phyloP scores from a whole-genome alignment of 2,329 filamentous ascomycete genomes.

The Sporothrix dimorphospora region DNA sequence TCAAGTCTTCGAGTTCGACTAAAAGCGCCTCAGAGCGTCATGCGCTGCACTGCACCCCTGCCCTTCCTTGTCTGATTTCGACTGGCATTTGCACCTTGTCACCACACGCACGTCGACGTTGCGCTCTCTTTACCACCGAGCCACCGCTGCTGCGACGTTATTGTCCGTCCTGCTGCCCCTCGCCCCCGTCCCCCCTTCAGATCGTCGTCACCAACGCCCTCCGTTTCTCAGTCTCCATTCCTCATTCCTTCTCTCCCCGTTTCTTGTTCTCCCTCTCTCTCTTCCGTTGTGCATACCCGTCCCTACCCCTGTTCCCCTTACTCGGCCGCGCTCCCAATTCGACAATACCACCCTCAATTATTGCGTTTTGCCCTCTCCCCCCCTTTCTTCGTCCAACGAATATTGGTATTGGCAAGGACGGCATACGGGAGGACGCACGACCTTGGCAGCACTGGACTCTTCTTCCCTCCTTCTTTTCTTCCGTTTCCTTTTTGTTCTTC shows the following conservation, averaged over 20 bases:
- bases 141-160: neutral
- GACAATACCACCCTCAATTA: conserved; percentile 20
- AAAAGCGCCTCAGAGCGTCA: conserved; percentile 9
- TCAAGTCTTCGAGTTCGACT: neutral
- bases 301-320: conserved; percentile 11
- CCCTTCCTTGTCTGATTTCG: neutral
- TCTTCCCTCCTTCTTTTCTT: neutral
- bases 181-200: neutral
- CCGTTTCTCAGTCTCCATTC: neutral
- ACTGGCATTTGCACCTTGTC: conserved; percentile 18
- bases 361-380: conserved; percentile 18
- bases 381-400: neutral
- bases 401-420: conserved; percentile 6
- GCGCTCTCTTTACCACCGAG: neutral
- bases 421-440: conserved; percentile 1
- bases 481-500: neutral
- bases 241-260: conserved; percentile 6
- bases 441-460: neutral
- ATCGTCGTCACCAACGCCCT: conserved; percentile 22
- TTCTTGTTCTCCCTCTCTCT: conserved; percentile 10
- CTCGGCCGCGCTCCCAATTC: conserved; percentile 3
- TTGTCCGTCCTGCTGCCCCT: neutral
- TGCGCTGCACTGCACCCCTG: conserved; percentile 12
- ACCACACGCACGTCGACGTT: neutral
- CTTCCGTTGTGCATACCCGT: conserved; percentile 19